A percentile compares a stretch with the other conserved stretches of the same genome.
Conservation (phyloP, 2,329 filamentous ascomycete species). For the Talaromyces sp. region DNA sequence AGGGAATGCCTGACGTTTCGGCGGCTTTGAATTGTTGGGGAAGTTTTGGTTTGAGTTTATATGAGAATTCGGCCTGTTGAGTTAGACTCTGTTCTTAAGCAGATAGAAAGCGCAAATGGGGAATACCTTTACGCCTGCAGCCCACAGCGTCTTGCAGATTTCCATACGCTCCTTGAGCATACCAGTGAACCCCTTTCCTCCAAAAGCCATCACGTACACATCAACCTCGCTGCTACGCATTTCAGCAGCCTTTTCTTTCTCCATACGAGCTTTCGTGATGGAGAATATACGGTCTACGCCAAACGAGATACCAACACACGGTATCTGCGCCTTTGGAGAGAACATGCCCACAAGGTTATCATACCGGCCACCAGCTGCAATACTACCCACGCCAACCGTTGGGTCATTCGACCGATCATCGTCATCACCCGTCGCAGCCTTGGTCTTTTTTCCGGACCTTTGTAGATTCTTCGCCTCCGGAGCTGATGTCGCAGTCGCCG, state of each 20-base stretch:
- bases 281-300: conserved; percentile 94
- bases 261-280: conserved; percentile 74
- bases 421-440: conserved; percentile 49
- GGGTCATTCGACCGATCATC: conserved; percentile 72
- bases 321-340: conserved; percentile 74
- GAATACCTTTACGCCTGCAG: conserved; percentile 74
- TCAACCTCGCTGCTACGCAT: conserved; percentile 72
- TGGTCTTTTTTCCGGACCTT: conserved; percentile 41
- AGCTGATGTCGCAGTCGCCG: conserved; percentile 40
- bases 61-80: conserved; percentile 69
- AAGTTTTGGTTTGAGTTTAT: conserved; percentile 87
- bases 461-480: conserved; percentile 31
- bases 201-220: conserved; percentile 92
- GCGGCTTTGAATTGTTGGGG: conserved; percentile 87
- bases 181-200: conserved; percentile 76
- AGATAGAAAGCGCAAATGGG: background rate
- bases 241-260: conserved; percentile 49
- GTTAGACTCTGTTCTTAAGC: background rate
- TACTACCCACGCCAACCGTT: conserved; percentile 76
- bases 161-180: conserved; percentile 78
- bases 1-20: conserved; percentile 71
- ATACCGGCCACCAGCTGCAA: conserved; percentile 86
- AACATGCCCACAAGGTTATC: conserved; percentile 95
- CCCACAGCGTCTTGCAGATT: conserved; percentile 72
- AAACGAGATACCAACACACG: conserved; percentile 88